Evolutionary conservation across 2,329 filamentous ascomycete species (phyloP), one percentile per base, ranked within the genome.

Genomic region (Waltergamsia citrina): DNA sequence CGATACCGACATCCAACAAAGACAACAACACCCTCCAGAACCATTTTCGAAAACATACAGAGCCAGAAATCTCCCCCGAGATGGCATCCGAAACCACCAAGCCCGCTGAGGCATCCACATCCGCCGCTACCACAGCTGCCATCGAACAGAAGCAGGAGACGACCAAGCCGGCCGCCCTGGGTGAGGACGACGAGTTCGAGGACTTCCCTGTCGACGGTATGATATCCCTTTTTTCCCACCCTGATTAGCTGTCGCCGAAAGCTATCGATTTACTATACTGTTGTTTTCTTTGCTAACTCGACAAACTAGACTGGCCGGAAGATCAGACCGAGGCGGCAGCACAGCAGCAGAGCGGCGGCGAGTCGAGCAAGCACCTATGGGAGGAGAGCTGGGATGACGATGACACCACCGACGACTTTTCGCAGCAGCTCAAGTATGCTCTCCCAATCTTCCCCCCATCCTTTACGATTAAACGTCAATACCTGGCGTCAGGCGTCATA

Each of bases 371-470:
- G 57, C 88, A 96, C 65, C 69, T 98, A 35, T 98, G 92, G 92
- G 92, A 98, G 63, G 92, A 98, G 71, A 95, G 87, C 70, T 98
- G 92, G 92, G 92, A 98, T 54, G 92, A 98, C 53, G 90, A 96
- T 57, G 92, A 96, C 62, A 92, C 86, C 45, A 92, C 74, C 50
- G 92, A 98, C 56, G 92, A 98, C 53, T 98, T 98, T 59, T 92
- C 87, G 10, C 76, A 84, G 51, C 90, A 96, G 67, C 65, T 98
- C 53, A 93, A 86, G 90, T 94, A 60, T 46, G 81, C 69, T 35
- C 27, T 24, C 34, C 17, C 28, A 29, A 7, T 34, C 9, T 21
- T 21, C 29, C 23, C 32, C 25, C 25, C 12, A 20, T 4, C n/a
- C 10, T 4, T 11, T 7, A 21, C 3, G 11, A 12, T 10, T 23